Evolutionary conservation across 371 early-diverging fungal species (phyloP).

Genomic region (Lichtheimia ramosa): DNA sequence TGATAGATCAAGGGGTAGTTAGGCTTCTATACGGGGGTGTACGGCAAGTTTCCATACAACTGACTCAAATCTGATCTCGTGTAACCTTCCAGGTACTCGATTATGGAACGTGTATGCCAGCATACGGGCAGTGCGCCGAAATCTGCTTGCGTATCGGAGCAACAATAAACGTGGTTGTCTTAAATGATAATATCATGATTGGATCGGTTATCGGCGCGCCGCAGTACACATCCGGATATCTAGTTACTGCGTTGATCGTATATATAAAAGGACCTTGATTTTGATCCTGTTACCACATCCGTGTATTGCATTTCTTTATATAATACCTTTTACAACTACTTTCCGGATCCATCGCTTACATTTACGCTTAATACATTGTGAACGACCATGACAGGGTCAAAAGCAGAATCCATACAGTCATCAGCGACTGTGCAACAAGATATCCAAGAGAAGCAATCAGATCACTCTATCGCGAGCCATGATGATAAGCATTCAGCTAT

Average conservation of each 20-base stretch:
- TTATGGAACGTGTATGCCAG: not conserved
- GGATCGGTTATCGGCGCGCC: not conserved
- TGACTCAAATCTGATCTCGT: conserved; percentile 2
- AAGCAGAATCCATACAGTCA: conserved; percentile 7
- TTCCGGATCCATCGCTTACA: too few relatives aligned
- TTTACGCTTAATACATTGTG: not conserved
- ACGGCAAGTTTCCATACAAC: not conserved
- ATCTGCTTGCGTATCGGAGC: not conserved
- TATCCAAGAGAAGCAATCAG: not conserved
- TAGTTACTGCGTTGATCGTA: not conserved
- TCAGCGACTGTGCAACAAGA: conserved; percentile 12
- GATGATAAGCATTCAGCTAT: not conserved
- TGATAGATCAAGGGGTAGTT: not conserved
- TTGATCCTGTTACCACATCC: not conserved
- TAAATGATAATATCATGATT: not conserved
- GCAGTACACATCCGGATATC: not conserved
- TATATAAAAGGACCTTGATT: not conserved
- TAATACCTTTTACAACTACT: too few relatives aligned
- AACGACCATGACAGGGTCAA: conserved; percentile 8
- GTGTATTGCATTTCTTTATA: not conserved
- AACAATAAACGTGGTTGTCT: not conserved
- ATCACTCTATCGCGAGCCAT: not conserved
- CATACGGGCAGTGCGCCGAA: not conserved
- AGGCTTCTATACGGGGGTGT: not conserved
- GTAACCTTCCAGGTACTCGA: not conserved